These are phyloP conservation scores for Kodamaea anthophila DNA, from an alignment of 1,139 yeast species.

Conservation along the genomic window DNA sequence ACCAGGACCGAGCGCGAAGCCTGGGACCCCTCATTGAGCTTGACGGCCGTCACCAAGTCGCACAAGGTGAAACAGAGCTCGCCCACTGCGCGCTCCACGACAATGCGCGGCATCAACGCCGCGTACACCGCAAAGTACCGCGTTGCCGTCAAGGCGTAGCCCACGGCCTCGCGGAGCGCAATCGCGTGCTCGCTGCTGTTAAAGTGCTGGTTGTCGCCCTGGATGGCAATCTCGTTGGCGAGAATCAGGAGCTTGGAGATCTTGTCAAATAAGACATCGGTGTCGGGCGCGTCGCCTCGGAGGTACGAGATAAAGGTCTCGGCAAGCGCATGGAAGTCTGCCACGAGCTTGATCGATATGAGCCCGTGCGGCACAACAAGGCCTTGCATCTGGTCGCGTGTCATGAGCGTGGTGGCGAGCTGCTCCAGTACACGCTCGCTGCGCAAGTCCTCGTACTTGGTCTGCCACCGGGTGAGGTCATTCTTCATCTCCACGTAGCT, in stretches of 20 bases:
- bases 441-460: conserved; percentile 38
- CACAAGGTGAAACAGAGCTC: conserved; percentile 72
- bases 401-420: conserved; percentile 19
- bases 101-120: conserved; percentile 60
- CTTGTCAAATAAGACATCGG: conserved; percentile 46
- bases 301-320: conserved; percentile 39
- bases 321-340: conserved; percentile 42
- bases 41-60: conserved; percentile 57
- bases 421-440: conserved; percentile 22
- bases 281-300: conserved; percentile 26
- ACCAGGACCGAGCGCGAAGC: conserved; percentile 8
- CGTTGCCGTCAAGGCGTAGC: conserved; percentile 72
- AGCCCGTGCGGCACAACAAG: conserved; percentile 37
- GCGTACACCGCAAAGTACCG: conserved; percentile 68
- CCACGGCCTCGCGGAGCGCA: conserved; percentile 60
- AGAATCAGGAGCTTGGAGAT: conserved; percentile 47
- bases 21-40: conserved; percentile 29
- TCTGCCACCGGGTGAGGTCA: conserved; percentile 41
- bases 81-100: conserved; percentile 72
- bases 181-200: conserved; percentile 30
- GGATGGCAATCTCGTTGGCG: conserved; percentile 44
- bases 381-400: conserved; percentile 21
- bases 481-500: conserved; percentile 20
- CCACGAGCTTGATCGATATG: conserved; percentile 38
- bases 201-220: conserved; percentile 32